Conservation (phyloP, 2,329 filamentous ascomycete species). For the Fusarium tupiense region DNA sequence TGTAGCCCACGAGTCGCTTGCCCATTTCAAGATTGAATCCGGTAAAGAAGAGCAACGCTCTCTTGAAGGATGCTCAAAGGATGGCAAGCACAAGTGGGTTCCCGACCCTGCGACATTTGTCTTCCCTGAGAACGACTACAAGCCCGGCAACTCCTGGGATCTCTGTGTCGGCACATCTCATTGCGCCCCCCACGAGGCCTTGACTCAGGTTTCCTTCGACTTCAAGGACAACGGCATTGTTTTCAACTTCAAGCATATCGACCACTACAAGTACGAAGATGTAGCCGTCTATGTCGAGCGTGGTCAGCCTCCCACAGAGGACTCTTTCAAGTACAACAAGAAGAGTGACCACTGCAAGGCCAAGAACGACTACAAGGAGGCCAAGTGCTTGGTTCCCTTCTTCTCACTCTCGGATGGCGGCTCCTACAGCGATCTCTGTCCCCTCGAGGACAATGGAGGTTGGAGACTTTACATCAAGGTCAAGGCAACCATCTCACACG, state of each 20-base stretch:
- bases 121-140: slow-evolving; percentile 36
- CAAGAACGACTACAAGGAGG: slow-evolving; percentile 33
- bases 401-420: slow-evolving; percentile 40
- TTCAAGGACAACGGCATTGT: slow-evolving; percentile 41
- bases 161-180: slow-evolving; percentile 35
- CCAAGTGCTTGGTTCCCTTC: slow-evolving; percentile 41
- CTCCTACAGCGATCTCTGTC: slow-evolving; percentile 40
- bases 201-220: slow-evolving; percentile 39
- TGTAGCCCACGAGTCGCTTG: slow-evolving; percentile 38
- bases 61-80: slow-evolving; percentile 38
- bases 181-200: slow-evolving; percentile 36
- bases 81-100: slow-evolving; percentile 40
- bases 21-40: slow-evolving; percentile 31
- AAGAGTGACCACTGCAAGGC: slow-evolving; percentile 37
- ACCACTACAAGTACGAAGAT: slow-evolving; percentile 44
- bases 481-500: slow-evolving; percentile 37
- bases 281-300: slow-evolving; percentile 36
- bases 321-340: slow-evolving; percentile 38
- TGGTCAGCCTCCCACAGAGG: slow-evolving; percentile 29
- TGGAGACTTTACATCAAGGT: slow-evolving; percentile 44
- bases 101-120: slow-evolving; percentile 41
- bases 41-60: slow-evolving; percentile 13
- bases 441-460: slow-evolving; percentile 38
- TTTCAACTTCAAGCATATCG: slow-evolving; percentile 38
- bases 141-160: slow-evolving; percentile 37